A percentile compares a stretch with the other conserved stretches of the same genome.
Evolutionary conservation across 176 grass and related monocot genomes (phyloP).

Genomic region (Panicum miliaceum): DNA sequence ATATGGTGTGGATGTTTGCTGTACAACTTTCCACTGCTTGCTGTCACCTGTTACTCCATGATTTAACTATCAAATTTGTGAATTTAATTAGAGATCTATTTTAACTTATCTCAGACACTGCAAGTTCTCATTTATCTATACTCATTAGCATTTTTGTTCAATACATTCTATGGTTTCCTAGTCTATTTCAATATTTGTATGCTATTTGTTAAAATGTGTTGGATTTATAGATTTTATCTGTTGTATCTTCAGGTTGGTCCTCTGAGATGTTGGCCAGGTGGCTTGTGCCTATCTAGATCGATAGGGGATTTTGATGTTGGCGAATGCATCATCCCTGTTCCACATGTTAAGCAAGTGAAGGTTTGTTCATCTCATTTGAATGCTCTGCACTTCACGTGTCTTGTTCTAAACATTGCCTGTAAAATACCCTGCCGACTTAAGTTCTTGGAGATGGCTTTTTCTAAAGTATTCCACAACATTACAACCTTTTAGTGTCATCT

Average conservation of each 20-base stretch:
- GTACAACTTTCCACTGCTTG: not conserved
- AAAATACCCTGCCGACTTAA: slow-evolving; percentile 6
- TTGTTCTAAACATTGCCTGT: slow-evolving; percentile 1
- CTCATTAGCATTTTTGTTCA: slow-evolving; percentile 2
- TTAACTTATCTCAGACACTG: slow-evolving; percentile 22
- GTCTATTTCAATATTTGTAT: slow-evolving; percentile 1
- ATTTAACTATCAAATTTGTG: not conserved
- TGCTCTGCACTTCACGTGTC: slow-evolving; percentile 5
- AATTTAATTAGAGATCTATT: not conserved
- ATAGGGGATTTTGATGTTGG: slow-evolving; percentile 96
- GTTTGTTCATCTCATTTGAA: slow-evolving; percentile 56
- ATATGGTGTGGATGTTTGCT: not conserved
- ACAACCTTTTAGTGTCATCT: not conserved
- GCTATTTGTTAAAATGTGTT: not conserved
- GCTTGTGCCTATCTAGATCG: slow-evolving; percentile 96
- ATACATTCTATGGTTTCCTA: not conserved
- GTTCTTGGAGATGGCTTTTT: not conserved
- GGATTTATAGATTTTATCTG: slow-evolving; percentile 19
- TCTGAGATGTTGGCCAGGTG: slow-evolving; percentile 98
- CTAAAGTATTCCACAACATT: slow-evolving; percentile 24
- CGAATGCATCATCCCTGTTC: slow-evolving; percentile 93
- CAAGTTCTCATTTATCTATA: not conserved
- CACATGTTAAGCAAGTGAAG: slow-evolving; percentile 99
- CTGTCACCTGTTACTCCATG: not conserved
- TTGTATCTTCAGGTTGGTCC: slow-evolving; percentile 80